A percentile compares a stretch with the other conserved stretches of the same genome.
Evolutionary conservation across 345 rosid genomes (phyloP).

Genomic region (Euphorbia peplus): DNA sequence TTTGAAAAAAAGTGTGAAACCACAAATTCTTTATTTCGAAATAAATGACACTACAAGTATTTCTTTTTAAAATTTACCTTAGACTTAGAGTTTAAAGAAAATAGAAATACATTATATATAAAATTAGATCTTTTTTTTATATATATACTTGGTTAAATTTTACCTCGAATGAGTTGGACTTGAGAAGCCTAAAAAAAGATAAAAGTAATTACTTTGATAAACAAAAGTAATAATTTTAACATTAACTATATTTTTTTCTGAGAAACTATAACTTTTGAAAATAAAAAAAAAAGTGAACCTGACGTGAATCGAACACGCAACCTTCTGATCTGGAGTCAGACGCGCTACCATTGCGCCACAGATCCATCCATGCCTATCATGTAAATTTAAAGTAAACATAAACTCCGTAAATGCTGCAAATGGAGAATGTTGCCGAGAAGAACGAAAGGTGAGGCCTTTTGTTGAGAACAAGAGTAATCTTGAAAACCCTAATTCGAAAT

Average conservation of each 20-base stretch:
- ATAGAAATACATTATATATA: no score
- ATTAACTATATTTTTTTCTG: background rate
- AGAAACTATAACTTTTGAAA: background rate
- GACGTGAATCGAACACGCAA: slow-evolving; percentile 85
- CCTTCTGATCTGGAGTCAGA: slow-evolving; percentile 97
- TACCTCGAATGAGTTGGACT: no score
- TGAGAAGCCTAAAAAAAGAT: no score
- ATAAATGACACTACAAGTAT: no score
- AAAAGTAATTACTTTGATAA: no score
- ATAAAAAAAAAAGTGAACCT: slow-evolving; percentile 36
- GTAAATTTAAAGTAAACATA: background rate
- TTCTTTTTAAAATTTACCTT: no score
- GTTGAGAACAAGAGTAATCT: background rate
- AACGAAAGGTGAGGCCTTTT: background rate
- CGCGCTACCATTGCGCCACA: slow-evolving; percentile 98
- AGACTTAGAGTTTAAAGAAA: no score
- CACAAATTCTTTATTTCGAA: no score
- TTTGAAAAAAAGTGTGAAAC: no score
- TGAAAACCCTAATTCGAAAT: background rate
- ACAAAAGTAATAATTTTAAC: background rate
- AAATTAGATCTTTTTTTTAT: no score
- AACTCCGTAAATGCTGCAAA: no score
- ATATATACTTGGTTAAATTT: no score
- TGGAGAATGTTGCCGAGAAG: background rate
- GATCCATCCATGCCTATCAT: slow-evolving; percentile 35